Base-by-base conservation (phyloP, 805 yeast genomes). In the Lipomyces oligophaga region DNA sequence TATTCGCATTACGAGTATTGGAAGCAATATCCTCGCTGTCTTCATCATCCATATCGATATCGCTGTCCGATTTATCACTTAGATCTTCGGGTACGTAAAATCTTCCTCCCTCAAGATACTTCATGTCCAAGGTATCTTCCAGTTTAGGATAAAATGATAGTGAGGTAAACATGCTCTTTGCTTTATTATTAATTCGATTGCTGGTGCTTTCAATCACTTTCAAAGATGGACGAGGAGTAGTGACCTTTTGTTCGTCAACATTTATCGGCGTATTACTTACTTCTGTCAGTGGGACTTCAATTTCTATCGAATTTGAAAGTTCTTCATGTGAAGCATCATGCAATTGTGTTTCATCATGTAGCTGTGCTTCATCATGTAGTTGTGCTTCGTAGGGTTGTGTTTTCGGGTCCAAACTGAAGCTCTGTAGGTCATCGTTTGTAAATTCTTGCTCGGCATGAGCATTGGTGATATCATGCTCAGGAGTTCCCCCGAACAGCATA, bases 51-150 rank as follows among this genome's bases (percentile, higher is more conserved):
- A 34, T 44, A n/a, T 34, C 51, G 13, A 30, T 41, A 18, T 49
- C 61, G 28, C 45, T 54, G 28, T 59, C 49, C 21, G 46, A 34
- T 10, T 25, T 36, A 7, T 38, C 55, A n/a, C 46, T 57, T 13
- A 45, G 58, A 21, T 49, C 58, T 11, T 49, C 43, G 3, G 64
- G 54, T 11, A 84, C 85, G 61, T 80, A 88, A 61, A 85, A 90
- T 60, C 89, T 84, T 1, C 98, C 98, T 4, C 98, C 98, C 54
- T 75, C 75, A 10, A 82, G 81, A 59, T 90, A 90, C 60, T 90
- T 90, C 46, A 84, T 79, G 61, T 90, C 97, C 32, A 90, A 80
- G 47, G 77, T 79, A 38, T 77, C 75, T 46, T 79, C 80, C 44
- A 86, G 83, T 16, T 82, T 75, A 0, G 96, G 95, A 58, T 85